These are phyloP conservation scores for Penicillium fimorum DNA, from an alignment of 495 filamentous ascomycete species.

Conservation along the genomic window DNA sequence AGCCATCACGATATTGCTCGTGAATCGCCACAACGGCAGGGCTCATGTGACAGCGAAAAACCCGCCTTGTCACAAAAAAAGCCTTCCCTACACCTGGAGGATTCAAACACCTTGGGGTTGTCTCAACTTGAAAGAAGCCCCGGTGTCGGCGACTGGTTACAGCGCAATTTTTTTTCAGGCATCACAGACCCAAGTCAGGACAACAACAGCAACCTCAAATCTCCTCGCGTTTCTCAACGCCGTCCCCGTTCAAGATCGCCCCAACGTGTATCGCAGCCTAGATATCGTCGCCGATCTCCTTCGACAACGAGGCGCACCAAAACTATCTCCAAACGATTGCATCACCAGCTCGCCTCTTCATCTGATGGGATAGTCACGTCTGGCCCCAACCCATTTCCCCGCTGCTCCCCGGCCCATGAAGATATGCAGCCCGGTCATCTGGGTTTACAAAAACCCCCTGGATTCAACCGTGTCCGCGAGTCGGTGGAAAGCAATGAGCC, in stretches of 20 bases:
- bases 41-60: not conserved
- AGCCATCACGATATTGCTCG: not conserved
- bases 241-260: not conserved
- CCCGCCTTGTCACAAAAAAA: not conserved
- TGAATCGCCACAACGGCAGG: not conserved
- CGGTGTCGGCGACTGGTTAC: not conserved
- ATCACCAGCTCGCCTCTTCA: not conserved
- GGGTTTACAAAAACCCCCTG: not conserved
- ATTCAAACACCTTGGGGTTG: not conserved
- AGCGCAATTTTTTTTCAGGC: not conserved
- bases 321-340: not conserved
- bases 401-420: not conserved
- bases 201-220: not conserved
- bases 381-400: not conserved
- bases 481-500: not conserved
- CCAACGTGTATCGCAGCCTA: not conserved
- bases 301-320: not conserved
- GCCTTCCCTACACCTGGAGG: not conserved
- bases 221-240: not conserved
- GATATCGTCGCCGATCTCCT: not conserved
- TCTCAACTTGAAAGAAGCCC: not conserved
- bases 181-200: not conserved
- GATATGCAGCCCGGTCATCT: not conserved
- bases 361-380: not conserved
- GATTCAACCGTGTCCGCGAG: too few relatives aligned